Base-by-base conservation (phyloP, 306 rosid species). In the Casuarina cunninghamiana region DNA sequence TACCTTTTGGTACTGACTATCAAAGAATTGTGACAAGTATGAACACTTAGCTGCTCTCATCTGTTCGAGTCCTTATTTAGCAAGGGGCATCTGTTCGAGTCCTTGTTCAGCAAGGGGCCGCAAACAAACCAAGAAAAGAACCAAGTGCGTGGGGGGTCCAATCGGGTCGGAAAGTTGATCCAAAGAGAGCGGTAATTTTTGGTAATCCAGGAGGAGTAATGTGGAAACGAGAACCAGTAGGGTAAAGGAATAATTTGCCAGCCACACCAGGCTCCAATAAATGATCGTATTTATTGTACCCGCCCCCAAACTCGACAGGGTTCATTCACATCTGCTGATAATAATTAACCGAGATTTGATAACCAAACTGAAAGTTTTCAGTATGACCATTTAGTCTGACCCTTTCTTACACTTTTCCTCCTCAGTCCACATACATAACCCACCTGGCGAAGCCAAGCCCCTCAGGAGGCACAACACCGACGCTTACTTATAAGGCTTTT, bases 231-330 rank as follows among this genome's bases (percentile, higher is more conserved):
- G 32, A 62, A 15, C 5, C 1, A 37, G 38, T 1, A 12, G 5
- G 19, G 69, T 37, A 37, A 63, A 62, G 5, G 45, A 37, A 37
- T 4, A 58, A 78, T 42, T 78, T 81, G 75, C 81, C 15, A 49
- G 54, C 41, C 55, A 81, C 75, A 73, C 44, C 39, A 35, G 66
- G 9, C 10, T 70, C 67, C 71, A 76, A 78, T 86, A 66, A 87
- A 89, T 87, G 83, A 53, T 54, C 67, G 58, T 80, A 82, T 83
- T 90, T 73, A 87, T 80, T 86, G 68, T 43, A 82, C 49, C 65
- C 19, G 32, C 32, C 77, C 80, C 68, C 62, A 57, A 35, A 77
- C 75, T 73, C 61, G 78, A 84, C 84, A 77, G n/a, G 8, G 10
- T 75, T 85, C 89, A 66, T 65, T 75, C 84, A 53, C 49, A 55